Conservation (phyloP, 805 yeast species). For the Metschnikowia drakensbergensis region DNA sequence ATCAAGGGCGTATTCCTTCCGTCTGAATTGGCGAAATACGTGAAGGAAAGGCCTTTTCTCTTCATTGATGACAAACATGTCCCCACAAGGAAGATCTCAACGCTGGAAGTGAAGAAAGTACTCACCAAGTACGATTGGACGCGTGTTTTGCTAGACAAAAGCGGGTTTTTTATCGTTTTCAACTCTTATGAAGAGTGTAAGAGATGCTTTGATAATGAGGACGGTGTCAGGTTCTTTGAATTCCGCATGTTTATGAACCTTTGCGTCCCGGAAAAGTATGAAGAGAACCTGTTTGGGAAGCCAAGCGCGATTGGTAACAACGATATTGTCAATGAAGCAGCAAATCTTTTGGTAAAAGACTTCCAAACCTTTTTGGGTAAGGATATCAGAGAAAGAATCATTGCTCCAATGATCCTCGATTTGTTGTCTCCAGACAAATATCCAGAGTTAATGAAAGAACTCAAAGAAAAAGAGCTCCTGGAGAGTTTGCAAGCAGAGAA, state of each 20-base stretch:
- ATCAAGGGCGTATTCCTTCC: slow-evolving; percentile 44
- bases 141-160: slow-evolving; percentile 54
- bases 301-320: slow-evolving; percentile 14
- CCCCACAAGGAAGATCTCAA: slow-evolving; percentile 44
- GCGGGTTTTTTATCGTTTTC: slow-evolving; percentile 73
- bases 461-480: slow-evolving; percentile 26
- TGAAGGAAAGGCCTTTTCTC: slow-evolving; percentile 57
- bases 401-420: slow-evolving; percentile 66
- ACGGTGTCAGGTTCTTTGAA: slow-evolving; percentile 49
- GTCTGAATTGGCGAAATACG: slow-evolving; percentile 42
- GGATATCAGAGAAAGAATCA: slow-evolving; percentile 68
- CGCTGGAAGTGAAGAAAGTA: slow-evolving; percentile 56
- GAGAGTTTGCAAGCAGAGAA: slow-evolving; percentile 7
- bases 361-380: slow-evolving; percentile 58
- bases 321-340: slow-evolving; percentile 55
- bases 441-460: slow-evolving; percentile 43
- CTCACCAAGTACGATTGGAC: slow-evolving; percentile 63
- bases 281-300: slow-evolving; percentile 16
- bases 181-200: slow-evolving; percentile 55
- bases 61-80: slow-evolving; percentile 50
- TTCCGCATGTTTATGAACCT: slow-evolving; percentile 57
- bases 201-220: slow-evolving; percentile 55
- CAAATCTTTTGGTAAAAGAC: slow-evolving; percentile 56
- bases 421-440: slow-evolving; percentile 55
- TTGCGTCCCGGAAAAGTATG: slow-evolving; percentile 45